Base-by-base conservation (phyloP, 371 early-diverging fungal species). In the Paraphysoderma sedebokerense region DNA sequence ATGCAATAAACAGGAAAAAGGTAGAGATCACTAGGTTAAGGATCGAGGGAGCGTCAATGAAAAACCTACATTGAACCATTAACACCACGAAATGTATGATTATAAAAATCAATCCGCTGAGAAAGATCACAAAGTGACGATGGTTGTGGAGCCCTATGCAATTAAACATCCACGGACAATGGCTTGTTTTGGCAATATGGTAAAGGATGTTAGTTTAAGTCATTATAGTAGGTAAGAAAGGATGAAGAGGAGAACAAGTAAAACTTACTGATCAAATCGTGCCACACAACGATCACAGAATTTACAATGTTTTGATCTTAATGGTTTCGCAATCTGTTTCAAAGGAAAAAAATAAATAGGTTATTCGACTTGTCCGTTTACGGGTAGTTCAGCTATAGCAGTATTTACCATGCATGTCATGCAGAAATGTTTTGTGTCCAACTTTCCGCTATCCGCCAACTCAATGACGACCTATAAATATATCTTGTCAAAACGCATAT, bases 301-400 rank as follows among this genome's bases (percentile, higher is more conserved):
- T 50, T 80, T 82, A 67, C 99, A 99, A 54, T 99, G 99, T 64
- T 98, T 98, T 17, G 93, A 87, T 26, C 99, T 68, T 48, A 95
- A 57, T 15, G 99, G 98, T 47, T 87, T 85, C 13, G 68, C 74
- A 23, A 77, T 72, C 67, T 76, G 54, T n/a, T 6, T 46, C 23
- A 24, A 8, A 22, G 31, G 38, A 13, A 33, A 20, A 24, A 31
- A 44, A 17, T 5, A 42, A 38, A 19, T 13, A 28, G 28, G 26
- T 42, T 23, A 40, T 22, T n/a, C 31, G 15, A 9, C 11, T 27
- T 15, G 13, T 6, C 31, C 5, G n/a, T n/a, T 40, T n/a, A 19
- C 23, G 9, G 23, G 38, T 12, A 22, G 26, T 29, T 2, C 13
- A 34, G 15, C 12, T 17, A 2, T 36, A 22, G 31, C 13, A 36